Evolutionary conservation across 176 grass and related monocot species (phyloP).

Genomic region (Leersia perrieri): DNA sequence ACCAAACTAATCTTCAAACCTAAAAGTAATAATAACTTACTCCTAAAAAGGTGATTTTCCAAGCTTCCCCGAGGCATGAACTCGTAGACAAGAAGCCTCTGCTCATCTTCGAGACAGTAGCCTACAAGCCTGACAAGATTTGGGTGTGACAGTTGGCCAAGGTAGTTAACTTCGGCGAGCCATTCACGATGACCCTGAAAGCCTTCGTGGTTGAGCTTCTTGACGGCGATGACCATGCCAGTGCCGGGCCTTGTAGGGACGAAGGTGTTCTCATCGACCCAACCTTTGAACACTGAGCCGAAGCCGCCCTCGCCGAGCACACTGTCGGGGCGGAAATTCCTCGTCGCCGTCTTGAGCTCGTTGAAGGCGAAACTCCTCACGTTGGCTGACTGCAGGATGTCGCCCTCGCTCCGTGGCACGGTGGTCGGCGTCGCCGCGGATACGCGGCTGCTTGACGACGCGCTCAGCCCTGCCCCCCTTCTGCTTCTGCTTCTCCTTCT

Average conservation of each 20-base stretch:
- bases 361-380: constrained; percentile 74
- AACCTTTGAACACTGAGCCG: constrained; percentile 80
- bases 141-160: constrained; percentile 60
- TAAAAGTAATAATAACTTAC: constrained; percentile 22
- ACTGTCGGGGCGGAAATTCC: constrained; percentile 80
- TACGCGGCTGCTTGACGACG: constrained; percentile 53
- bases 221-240: constrained; percentile 79
- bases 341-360: constrained; percentile 52
- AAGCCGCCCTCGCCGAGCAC: constrained; percentile 86
- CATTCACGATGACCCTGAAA: constrained; percentile 85
- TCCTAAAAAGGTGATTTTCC: constrained; percentile 90
- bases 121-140: constrained; percentile 75
- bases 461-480: constrained; percentile 27
- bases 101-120: constrained; percentile 80
- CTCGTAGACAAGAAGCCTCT: constrained; percentile 81
- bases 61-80: constrained; percentile 87
- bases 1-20: no score
- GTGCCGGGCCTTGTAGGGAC: constrained; percentile 57
- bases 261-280: constrained; percentile 73
- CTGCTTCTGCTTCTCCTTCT: constrained; percentile 1
- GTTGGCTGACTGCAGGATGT: constrained; percentile 59
- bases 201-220: constrained; percentile 89
- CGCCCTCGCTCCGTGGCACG: constrained; percentile 64
- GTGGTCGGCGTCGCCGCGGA: constrained; percentile 36
- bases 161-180: constrained; percentile 88